Percentiles rank a stretch among this genome's conserved stretches.
Conservation (phyloP, 768 basidiomycete genomes). For the Russula dissimulans region DNA sequence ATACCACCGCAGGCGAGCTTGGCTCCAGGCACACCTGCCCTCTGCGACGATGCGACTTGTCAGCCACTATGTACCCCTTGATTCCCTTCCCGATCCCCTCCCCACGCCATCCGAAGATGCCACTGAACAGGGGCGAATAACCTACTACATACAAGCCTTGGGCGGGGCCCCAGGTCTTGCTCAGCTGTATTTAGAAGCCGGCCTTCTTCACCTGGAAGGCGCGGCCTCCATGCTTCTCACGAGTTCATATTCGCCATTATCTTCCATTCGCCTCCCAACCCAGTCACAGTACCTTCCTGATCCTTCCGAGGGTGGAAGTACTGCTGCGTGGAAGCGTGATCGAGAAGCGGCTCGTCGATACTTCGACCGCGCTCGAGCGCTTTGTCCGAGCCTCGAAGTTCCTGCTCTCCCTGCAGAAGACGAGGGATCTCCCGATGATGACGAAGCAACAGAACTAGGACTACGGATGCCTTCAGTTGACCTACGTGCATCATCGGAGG, state of each 20-base stretch:
- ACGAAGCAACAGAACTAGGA: conserved; percentile 29
- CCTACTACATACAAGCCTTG: conserved; percentile 57
- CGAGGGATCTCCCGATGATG: conserved; percentile 23
- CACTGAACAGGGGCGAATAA: conserved; percentile 40
- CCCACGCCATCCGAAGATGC: conserved; percentile 27
- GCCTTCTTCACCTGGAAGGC: conserved; percentile 74
- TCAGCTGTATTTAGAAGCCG: conserved; percentile 69
- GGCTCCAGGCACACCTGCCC: conserved; percentile 69
- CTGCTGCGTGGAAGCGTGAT: conserved; percentile 68
- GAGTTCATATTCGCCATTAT: conserved; percentile 66
- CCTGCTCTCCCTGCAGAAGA: conserved; percentile 50
- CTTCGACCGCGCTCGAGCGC: conserved; percentile 57
- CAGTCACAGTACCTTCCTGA: conserved; percentile 8
- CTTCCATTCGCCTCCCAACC: conserved; percentile 63
- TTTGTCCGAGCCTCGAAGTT: conserved; percentile 59
- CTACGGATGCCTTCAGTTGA: conserved; percentile 67
- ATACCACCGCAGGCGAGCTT: conserved; percentile 50
- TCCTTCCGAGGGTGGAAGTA: conserved; percentile 35
- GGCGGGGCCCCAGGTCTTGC: conserved; percentile 62
- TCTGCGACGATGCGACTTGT: conserved; percentile 72
- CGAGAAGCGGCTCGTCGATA: conserved; percentile 60
- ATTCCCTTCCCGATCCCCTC: conserved; percentile 26
- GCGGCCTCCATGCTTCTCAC: conserved; percentile 62
- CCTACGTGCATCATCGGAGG: conserved; percentile 21
- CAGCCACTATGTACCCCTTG: conserved; percentile 59